Percentiles rank a stretch among this genome's conserved stretches.
Evolutionary conservation across 78 protist genomes (phyloP).

Genomic region (Dictyostelium discoideum): DNA sequence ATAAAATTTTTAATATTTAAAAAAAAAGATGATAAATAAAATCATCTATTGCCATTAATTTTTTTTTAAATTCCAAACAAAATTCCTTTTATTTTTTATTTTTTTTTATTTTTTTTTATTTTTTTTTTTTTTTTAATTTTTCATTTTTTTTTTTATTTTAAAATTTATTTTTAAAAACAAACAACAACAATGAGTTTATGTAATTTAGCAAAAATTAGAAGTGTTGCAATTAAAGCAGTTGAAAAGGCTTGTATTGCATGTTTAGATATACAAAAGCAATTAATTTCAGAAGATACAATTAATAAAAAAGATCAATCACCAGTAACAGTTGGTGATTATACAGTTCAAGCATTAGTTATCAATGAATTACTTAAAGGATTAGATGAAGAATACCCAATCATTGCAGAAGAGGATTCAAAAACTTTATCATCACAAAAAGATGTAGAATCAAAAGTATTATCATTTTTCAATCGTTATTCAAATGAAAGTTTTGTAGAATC

Average conservation of each 20-base stretch:
- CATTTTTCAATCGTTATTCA: constrained; percentile 15
- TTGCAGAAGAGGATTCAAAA: constrained; percentile 81
- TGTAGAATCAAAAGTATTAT: constrained; percentile 27
- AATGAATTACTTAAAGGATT: constrained; percentile 15
- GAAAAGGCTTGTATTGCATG: constrained; percentile 67
- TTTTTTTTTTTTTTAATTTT: neutral
- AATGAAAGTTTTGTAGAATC: neutral
- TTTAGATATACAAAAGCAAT: constrained; percentile 36
- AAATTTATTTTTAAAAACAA: neutral
- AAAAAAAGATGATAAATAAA: neutral
- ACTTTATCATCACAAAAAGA: constrained; percentile 34
- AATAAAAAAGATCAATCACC: constrained; percentile 77
- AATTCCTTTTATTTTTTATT: neutral
- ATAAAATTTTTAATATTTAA: neutral
- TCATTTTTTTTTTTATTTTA: neutral
- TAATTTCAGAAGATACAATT: constrained; percentile 61
- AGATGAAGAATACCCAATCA: constrained; percentile 24
- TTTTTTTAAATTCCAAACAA: too few species aligned
- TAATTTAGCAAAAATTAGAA: constrained; percentile 35
- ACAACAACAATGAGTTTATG: neutral
- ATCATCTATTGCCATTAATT: neutral
- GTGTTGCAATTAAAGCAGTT: constrained; percentile 52
- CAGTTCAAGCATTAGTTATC: constrained; percentile 70
- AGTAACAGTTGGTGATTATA: constrained; percentile 79
- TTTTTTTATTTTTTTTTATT: neutral